Percentiles rank a stretch among this genome's conserved stretches.
Evolutionary conservation across 768 basidiomycete genomes (phyloP).

Genomic region (Albatrellus ellisii): DNA sequence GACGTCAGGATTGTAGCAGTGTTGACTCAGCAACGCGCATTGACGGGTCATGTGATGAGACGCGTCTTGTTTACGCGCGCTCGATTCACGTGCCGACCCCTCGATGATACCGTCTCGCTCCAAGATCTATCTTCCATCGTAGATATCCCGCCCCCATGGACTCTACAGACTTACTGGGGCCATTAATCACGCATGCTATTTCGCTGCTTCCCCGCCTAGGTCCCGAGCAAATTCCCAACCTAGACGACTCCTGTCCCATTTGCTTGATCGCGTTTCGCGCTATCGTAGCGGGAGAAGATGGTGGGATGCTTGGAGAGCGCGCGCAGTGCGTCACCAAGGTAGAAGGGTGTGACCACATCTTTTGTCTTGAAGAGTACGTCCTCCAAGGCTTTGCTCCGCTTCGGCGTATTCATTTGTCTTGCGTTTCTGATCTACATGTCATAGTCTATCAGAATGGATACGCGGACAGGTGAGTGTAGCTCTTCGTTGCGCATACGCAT

Average conservation of each 20-base stretch:
- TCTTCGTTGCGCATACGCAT: not conserved
- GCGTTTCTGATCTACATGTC: not conserved
- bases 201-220: constrained; percentile 4
- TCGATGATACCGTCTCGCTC: not conserved
- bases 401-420: not conserved
- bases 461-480: constrained; percentile 31
- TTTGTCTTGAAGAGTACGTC: constrained; percentile 52
- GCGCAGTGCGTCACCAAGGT: constrained; percentile 41
- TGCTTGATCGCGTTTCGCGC: constrained; percentile 45
- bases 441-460: constrained; percentile 58
- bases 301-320: constrained; percentile 12
- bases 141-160: not conserved
- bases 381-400: no score
- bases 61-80: constrained; percentile 13
- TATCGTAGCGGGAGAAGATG: constrained; percentile 18
- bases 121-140: not conserved
- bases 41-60: constrained; percentile 12
- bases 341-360: constrained; percentile 46
- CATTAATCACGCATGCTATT: constrained; percentile 4
- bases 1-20: no score
- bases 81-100: not conserved
- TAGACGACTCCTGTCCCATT: constrained; percentile 51
- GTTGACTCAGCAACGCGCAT: no score
- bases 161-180: not conserved
- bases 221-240: constrained; percentile 7